Evolutionary conservation across 108 stramenopile genomes (phyloP).

Genomic region (Asterionellopsis glacialis): DNA sequence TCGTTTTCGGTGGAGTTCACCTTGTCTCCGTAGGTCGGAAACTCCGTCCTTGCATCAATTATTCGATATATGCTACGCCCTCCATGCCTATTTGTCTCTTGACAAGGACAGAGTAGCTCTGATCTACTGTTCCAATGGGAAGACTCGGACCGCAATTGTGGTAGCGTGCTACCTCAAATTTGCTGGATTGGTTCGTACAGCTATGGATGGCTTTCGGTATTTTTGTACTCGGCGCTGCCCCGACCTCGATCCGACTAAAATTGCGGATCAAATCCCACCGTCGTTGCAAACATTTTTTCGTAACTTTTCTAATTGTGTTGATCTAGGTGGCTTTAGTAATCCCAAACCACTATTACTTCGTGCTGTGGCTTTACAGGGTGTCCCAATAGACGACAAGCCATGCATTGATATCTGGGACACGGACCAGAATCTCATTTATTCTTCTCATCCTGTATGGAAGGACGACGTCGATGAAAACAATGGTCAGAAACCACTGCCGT

Average conservation of each 20-base stretch:
- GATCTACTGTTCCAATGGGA: conserved; percentile 81
- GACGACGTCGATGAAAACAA: conserved; percentile 15
- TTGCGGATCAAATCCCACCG: conserved; percentile 56
- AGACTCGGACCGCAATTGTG: conserved; percentile 85
- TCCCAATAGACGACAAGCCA: conserved; percentile 88
- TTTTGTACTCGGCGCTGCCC: conserved; percentile 35
- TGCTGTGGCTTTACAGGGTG: conserved; percentile 74
- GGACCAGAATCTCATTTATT: conserved; percentile 25
- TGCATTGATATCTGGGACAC: conserved; percentile 84
- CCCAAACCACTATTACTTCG: conserved; percentile 60
- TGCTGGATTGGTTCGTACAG: conserved; percentile 22
- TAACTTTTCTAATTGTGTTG: conserved; percentile 69
- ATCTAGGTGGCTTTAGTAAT: conserved; percentile 46
- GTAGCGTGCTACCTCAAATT: conserved; percentile 84
- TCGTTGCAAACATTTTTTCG: conserved; percentile 65
- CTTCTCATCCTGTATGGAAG: conserved; percentile 13
- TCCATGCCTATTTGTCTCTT: conserved; percentile 62
- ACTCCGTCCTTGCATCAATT: conserved; percentile 55
- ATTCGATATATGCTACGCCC: conserved; percentile 60
- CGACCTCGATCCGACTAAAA: conserved; percentile 9
- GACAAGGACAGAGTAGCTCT: conserved; percentile 48
- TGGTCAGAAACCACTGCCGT: not conserved
- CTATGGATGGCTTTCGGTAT: conserved; percentile 64
- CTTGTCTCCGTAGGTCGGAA: conserved; percentile 23
- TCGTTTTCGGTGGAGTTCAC: conserved; percentile 55